These are phyloP conservation scores for Mycosphaerella sp. DNA, from an alignment of 2,329 filamentous ascomycete genomes.

Conservation along the genomic window DNA sequence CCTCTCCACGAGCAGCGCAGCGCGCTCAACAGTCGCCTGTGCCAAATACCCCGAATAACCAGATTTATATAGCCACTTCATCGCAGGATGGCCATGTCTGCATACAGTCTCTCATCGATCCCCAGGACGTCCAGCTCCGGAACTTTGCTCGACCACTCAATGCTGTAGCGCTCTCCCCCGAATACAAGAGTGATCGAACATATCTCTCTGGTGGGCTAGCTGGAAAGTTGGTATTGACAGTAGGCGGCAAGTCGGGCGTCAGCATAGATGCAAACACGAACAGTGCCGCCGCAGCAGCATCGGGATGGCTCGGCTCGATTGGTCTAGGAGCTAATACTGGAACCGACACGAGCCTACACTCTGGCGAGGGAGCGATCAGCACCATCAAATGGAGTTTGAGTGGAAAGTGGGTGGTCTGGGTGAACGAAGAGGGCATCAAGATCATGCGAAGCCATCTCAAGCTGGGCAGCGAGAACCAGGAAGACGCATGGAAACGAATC, in stretches of 20 bases:
- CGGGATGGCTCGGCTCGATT: conserved; percentile 86
- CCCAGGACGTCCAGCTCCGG: conserved; percentile 81
- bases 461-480: conserved; percentile 66
- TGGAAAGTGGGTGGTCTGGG: conserved; percentile 87
- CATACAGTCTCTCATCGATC: conserved; percentile 76
- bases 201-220: conserved; percentile 89
- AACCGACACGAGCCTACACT: conserved; percentile 80
- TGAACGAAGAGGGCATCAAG: conserved; percentile 95
- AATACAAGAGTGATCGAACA: conserved; percentile 80
- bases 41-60: conserved; percentile 72
- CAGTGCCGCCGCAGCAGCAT: conserved; percentile 68
- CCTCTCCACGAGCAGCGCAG: conserved; percentile 11
- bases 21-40: conserved; percentile 49
- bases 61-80: conserved; percentile 87
- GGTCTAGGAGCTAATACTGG: conserved; percentile 68
- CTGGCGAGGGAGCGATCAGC: conserved; percentile 84
- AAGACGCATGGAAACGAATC: conserved; percentile 89
- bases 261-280: conserved; percentile 81
- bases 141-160: conserved; percentile 94
- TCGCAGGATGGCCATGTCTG: conserved; percentile 96
- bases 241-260: conserved; percentile 69
- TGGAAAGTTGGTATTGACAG: conserved; percentile 78
- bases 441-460: conserved; percentile 89
- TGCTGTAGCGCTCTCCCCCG: conserved; percentile 86
- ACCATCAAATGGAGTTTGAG: conserved; percentile 92